phyloP scores from a whole-genome alignment of 2,329 filamentous ascomycete genomes.

The Aspergillus caelatus region DNA sequence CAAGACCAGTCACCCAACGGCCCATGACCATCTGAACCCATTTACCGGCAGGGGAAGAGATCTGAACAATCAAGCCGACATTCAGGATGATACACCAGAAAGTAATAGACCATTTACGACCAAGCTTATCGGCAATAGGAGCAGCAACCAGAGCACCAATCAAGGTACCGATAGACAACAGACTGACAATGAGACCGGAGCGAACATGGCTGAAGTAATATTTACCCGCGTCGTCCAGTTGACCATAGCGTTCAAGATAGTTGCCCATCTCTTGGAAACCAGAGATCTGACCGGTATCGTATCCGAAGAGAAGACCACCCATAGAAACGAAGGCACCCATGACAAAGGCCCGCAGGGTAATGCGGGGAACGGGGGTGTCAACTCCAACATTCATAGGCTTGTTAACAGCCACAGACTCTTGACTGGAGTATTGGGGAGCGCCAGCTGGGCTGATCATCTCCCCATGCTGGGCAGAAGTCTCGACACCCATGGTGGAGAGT shows the following conservation, averaged over 20 bases:
- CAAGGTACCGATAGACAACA: conserved; percentile 49
- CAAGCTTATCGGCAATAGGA: conserved; percentile 45
- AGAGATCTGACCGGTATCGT: conserved; percentile 50
- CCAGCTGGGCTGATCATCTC: conserved; percentile 34
- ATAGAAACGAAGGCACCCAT: conserved; percentile 52
- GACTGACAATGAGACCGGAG: conserved; percentile 45
- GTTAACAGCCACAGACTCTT: conserved; percentile 27
- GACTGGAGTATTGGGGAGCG: conserved; percentile 24
- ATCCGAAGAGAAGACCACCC: conserved; percentile 50
- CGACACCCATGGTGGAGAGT: conserved; percentile 31
- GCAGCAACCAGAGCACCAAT: conserved; percentile 45
- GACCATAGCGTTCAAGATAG: conserved; percentile 44
- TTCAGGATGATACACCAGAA: conserved; percentile 45
- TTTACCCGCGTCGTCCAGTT: conserved; percentile 31
- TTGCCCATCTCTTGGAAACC: conserved; percentile 48
- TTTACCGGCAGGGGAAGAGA: conserved; percentile 37
- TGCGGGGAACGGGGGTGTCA: conserved; percentile 34
- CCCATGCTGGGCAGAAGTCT: conserved; percentile 33
- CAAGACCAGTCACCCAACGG: conserved; percentile 48
- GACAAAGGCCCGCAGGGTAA: conserved; percentile 42
- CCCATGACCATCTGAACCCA: conserved; percentile 50
- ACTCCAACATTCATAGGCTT: conserved; percentile 28
- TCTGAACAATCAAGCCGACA: conserved; percentile 49
- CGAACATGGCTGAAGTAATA: conserved; percentile 45
- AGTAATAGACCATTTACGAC: conserved; percentile 47